Conservation (phyloP, 2,329 filamentous ascomycete genomes). For the Neonectria hederae region DNA sequence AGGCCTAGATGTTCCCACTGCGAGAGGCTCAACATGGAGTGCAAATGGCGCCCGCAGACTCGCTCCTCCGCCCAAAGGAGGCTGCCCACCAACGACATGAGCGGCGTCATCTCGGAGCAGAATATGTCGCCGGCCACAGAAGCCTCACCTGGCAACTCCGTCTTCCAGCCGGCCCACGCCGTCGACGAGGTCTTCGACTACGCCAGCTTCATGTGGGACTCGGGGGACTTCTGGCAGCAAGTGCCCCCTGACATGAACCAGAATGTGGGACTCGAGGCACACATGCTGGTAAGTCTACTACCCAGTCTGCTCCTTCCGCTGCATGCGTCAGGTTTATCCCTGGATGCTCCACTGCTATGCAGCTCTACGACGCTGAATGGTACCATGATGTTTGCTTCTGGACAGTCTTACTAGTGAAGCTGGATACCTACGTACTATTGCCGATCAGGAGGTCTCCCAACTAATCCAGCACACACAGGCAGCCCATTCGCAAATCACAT, state of each 20-base stretch:
- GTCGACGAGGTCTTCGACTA: conserved; percentile 58
- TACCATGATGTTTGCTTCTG: neutral
- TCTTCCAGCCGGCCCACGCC: conserved; percentile 42
- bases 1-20: conserved; percentile 61
- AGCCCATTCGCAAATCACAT: conserved; percentile 37
- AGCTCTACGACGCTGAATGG: neutral
- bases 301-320: neutral
- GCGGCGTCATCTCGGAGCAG: conserved; percentile 27
- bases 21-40: conserved; percentile 61
- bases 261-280: conserved; percentile 36
- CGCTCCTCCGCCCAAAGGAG: conserved; percentile 36
- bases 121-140: conserved; percentile 43
- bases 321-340: conserved; percentile 11
- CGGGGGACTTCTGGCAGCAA: conserved; percentile 49
- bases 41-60: conserved; percentile 56
- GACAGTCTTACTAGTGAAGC: neutral
- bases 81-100: conserved; percentile 17
- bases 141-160: conserved; percentile 39
- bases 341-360: conserved; percentile 16
- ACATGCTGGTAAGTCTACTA: conserved; percentile 32
- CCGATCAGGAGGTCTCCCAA: neutral
- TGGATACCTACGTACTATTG: neutral
- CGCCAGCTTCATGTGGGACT: conserved; percentile 60
- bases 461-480: conserved; percentile 21
- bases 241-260: conserved; percentile 39